Base-by-base conservation (phyloP, 2,329 filamentous ascomycete genomes). In the Coccinonectria pachysandricola region DNA sequence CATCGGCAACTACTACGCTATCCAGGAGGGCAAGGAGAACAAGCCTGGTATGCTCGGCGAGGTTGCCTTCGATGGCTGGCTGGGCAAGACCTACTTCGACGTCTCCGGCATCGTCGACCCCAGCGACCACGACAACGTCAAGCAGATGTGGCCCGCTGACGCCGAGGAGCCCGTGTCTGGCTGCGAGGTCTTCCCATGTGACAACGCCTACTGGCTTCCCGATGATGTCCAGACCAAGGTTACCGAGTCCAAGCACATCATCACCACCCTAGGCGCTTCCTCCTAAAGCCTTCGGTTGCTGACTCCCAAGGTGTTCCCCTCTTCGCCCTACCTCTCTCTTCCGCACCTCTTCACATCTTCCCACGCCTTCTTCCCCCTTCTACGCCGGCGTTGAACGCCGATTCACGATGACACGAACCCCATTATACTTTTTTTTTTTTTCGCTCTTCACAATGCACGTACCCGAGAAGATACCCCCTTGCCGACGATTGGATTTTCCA, bases 41-140 rank as follows among this genome's bases (percentile, higher is more conserved):
- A 41, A 43, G 21, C 48, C 57, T 5, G 68, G 68, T 39, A 72
- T 68, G 63, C 59, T 68, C 30, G 64, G 64, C 28, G 64, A 68
- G 57, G 55, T 66, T 29, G 52, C 53, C 37, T 68, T 66, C 44
- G 53, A 62, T 27, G 65, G 61, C 44, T 68, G 51, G 51, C 43
- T 48, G 27, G 65, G 54, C 37, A 34, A 56, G 32, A 70, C 62
- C 31, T 74, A 62, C 60, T 74, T 68, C 31, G 69, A 74, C 36
- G 66, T 74, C 35, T 71, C 67, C 8, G 68, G 68, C 47, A 73
- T 74, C 37, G 64, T 71, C 41, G 53, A 66, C 49, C 51, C 65
- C 26, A 44, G 45, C 19, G 69, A 72, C 49, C 41, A 52, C 37
- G 31, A 62, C 36, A 65, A 65, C 40, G 59, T 74, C 43, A 69